Evolutionary conservation across 352 stramenopile genomes (phyloP), one percentile per base, ranked within the genome.

Genomic region (Globisporangium okanoganense): DNA sequence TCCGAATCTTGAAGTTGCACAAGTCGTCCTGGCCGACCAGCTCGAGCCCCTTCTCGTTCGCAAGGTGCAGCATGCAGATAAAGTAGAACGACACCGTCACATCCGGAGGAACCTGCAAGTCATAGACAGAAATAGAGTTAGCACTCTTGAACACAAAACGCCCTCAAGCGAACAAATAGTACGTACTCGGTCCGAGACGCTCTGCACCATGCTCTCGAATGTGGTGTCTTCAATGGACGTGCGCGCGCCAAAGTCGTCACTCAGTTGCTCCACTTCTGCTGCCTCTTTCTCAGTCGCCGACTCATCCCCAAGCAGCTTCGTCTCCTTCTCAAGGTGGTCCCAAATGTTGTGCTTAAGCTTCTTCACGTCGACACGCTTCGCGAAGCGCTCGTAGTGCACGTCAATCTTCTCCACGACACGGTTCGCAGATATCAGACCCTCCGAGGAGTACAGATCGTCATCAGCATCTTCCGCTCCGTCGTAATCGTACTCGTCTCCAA

Each of bases 61-160:
- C 96, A 20, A 99, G 80, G 75, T 99, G 97, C n/a, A 99, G 77
- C 63, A 99, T 88, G 65, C 95, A 99, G 60, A 99, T 99, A 64
- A 99, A 99, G 78, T 99, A 99, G 76, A 99, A 99, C 10, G 97
- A 96, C 16, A 99, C 79, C 4, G 96, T 98, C 8, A 98, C 96
- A 62, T 98, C 97, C 44, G 86, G 75, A 35, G 98, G 95, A 22
- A 94, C 86, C 82, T 92, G 43, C 12, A 58, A 58, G n/a, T 29
- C n/a, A 48, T 22, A 50, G 0, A 55, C 43, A 51, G 52, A 45
- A 47, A 12, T 31, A 67, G 14, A 55, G 56, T 57, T 20, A 47
- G 36, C 9, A 36, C 36, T 43, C 14, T n/a, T 1, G 13, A n/a
- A 36, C 25, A 38, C 38, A 64, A 45, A 58, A 8, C 29, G 44